Conservation (phyloP, 257 asterid species). For the Capsicum chinense region DNA sequence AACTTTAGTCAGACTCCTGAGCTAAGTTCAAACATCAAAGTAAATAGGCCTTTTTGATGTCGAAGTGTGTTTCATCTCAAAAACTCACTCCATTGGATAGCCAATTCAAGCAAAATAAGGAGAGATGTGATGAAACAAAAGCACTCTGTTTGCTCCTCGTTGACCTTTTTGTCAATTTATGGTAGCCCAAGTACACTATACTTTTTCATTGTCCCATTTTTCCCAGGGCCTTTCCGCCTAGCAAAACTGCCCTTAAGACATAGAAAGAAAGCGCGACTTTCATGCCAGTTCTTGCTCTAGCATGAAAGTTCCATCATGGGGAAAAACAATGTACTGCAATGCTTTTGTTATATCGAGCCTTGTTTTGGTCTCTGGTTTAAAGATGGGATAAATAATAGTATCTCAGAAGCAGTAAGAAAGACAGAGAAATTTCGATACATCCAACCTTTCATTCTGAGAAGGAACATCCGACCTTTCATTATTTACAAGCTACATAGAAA, state of each 20-base stretch:
- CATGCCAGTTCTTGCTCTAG: not conserved
- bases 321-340: not conserved
- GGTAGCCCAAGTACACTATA: not conserved
- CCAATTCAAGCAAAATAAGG: constrained; percentile 3
- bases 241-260: not conserved
- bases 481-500: not conserved
- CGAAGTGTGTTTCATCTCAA: not conserved
- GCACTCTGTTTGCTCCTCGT: not conserved
- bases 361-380: not conserved
- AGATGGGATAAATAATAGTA: not conserved
- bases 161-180: not conserved
- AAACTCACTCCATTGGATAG: not conserved
- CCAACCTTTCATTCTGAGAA: not conserved
- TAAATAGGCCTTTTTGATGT: not conserved
- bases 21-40: not conserved
- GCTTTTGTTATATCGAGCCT: not conserved
- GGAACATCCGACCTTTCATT: not conserved
- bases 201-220: not conserved
- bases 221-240: not conserved
- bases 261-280: not conserved
- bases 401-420: not conserved
- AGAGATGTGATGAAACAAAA: not conserved
- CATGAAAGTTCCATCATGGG: not conserved
- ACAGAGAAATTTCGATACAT: not conserved
- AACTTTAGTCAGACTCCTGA: not conserved